Evolutionary conservation across 2,329 filamentous ascomycete species (phyloP).

Genomic region (Xylariaceae sp.): DNA sequence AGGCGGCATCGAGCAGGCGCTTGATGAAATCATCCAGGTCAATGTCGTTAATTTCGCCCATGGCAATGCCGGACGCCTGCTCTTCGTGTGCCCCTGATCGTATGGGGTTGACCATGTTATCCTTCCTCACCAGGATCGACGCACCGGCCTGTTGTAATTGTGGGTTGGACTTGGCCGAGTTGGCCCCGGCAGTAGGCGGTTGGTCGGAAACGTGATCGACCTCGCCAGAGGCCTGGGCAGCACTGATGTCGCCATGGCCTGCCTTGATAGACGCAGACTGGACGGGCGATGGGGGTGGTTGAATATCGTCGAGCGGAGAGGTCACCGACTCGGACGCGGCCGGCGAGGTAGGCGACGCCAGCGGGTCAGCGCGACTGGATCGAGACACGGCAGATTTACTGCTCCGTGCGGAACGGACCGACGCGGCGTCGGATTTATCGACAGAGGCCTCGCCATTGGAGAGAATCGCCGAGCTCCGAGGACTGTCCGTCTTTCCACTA

Average conservation of each 20-base stretch:
- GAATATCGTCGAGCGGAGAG: constrained; percentile 43
- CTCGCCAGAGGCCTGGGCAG: constrained; percentile 80
- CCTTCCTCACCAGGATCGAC: constrained; percentile 82
- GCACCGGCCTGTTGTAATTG: constrained; percentile 68
- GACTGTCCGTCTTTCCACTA: constrained; percentile 68
- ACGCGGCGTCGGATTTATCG: constrained; percentile 69
- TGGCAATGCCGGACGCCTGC: constrained; percentile 51
- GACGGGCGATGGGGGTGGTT: constrained; percentile 79
- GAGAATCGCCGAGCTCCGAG: constrained; percentile 66
- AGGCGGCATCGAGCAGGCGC: constrained; percentile 86
- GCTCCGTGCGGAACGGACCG: constrained; percentile 66
- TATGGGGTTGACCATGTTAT: constrained; percentile 64
- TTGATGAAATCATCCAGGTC: constrained; percentile 98
- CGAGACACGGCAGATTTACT: constrained; percentile 49
- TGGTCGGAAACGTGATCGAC: constrained; percentile 92
- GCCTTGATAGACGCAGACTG: constrained; percentile 68
- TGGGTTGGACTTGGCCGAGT: constrained; percentile 52
- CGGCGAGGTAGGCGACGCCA: constrained; percentile 35
- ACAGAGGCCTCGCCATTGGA: constrained; percentile 50
- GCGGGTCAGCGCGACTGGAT: constrained; percentile 40
- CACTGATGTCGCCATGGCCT: constrained; percentile 71
- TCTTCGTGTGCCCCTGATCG: constrained; percentile 39
- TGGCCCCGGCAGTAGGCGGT: constrained; percentile 64
- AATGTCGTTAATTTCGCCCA: constrained; percentile 85
- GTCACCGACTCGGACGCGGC: constrained; percentile 36